A percentile compares a stretch with the other conserved stretches of the same genome.
Evolutionary conservation across 1,139 yeast genomes (phyloP).

Genomic region (Taphrina flavorubra): DNA sequence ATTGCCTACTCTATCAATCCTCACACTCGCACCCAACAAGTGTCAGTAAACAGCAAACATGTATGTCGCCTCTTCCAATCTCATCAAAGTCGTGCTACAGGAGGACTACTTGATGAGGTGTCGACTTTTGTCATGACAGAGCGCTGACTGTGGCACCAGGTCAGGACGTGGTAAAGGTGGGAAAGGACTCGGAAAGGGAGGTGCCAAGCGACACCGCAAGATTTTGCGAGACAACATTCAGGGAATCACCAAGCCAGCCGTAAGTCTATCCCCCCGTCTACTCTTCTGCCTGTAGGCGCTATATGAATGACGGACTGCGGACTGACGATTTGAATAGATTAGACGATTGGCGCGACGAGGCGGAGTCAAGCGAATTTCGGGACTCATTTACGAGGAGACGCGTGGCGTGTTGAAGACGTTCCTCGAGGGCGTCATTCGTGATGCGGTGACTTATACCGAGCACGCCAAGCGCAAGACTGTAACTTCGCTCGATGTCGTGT

Average conservation of each 20-base stretch:
- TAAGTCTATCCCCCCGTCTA: too few relatives aligned
- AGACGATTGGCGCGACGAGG: constrained; percentile 99
- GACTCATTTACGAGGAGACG: constrained; percentile 93
- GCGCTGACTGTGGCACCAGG: constrained; percentile 1
- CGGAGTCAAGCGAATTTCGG: constrained; percentile 95
- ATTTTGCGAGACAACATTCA: constrained; percentile 98
- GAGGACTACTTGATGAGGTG: neutral
- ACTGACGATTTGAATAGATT: constrained; percentile 53
- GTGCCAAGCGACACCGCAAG: constrained; percentile 97
- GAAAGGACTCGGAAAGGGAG: constrained; percentile 93
- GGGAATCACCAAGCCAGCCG: constrained; percentile 99
- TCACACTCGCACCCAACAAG: neutral
- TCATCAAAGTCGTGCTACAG: too few relatives aligned
- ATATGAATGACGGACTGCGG: neutral
- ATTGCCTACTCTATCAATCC: neutral
- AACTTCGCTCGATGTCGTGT: constrained; percentile 96
- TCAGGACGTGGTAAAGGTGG: constrained; percentile 81
- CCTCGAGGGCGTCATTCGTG: constrained; percentile 97
- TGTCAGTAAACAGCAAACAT: neutral
- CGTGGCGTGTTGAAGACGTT: constrained; percentile 94
- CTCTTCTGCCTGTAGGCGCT: too few relatives aligned
- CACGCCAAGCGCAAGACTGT: constrained; percentile 99
- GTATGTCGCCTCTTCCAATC: neutral
- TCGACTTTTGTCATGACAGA: neutral
- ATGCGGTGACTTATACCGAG: constrained; percentile 98